phyloP scores from a whole-genome alignment of 352 stramenopile species.

The Globisporangium camurandrum region DNA sequence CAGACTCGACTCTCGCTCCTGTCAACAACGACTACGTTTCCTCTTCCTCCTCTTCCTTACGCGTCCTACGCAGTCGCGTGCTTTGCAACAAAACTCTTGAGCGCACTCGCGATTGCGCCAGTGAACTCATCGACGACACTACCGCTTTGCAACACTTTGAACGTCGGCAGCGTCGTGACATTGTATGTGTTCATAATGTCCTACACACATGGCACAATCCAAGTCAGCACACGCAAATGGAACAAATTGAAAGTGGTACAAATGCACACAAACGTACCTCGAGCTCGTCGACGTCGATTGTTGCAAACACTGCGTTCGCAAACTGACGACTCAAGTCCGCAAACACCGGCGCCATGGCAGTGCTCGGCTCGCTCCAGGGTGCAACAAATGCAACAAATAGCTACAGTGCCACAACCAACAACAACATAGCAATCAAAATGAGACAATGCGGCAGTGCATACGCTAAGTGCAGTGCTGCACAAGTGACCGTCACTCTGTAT shows the following conservation, averaged over 20 bases:
- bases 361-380: constrained; percentile 5
- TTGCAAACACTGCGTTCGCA: not conserved
- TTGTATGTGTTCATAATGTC: constrained; percentile 55
- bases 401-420: constrained; percentile 16
- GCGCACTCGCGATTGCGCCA: constrained; percentile 58
- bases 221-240: too few species aligned
- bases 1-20: too few species aligned
- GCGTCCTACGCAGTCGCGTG: constrained; percentile 17
- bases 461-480: too few species aligned
- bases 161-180: constrained; percentile 88
- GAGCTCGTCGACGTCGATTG: not conserved
- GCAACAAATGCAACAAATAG: constrained; percentile 83
- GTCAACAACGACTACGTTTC: too few species aligned
- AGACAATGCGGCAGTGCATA: too few species aligned
- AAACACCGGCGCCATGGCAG: not conserved
- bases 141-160: constrained; percentile 89
- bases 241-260: not conserved
- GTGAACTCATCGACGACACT: constrained; percentile 84
- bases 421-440: too few species aligned
- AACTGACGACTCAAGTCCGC: not conserved
- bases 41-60: too few species aligned
- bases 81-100: constrained; percentile 49
- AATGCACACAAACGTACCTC: not conserved
- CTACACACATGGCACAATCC: too few species aligned
- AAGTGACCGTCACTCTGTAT: too few species aligned